Evolutionary conservation across 176 grass and related monocot genomes (phyloP).

Genomic region (Puya raimondii): DNA sequence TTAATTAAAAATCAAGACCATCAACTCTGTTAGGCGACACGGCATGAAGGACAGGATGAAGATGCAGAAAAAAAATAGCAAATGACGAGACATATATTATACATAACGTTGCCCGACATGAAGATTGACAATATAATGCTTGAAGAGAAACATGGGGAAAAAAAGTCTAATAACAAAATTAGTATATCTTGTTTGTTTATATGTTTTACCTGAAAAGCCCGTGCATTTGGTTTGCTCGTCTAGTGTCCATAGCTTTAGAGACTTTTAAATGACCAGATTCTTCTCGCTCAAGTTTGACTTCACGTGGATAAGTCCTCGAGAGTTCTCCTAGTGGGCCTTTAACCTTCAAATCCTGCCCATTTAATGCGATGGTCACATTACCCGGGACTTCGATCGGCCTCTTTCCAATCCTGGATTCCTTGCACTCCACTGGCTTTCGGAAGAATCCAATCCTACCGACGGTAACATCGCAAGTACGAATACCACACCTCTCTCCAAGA

Average conservation of each 20-base stretch:
- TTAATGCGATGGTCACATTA: constrained; percentile 74
- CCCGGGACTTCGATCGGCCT: constrained; percentile 65
- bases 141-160: constrained; percentile 11
- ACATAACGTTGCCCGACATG: background rate
- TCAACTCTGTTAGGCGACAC: too few species aligned
- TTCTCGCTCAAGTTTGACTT: constrained; percentile 68
- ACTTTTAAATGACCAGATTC: constrained; percentile 63
- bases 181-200: background rate
- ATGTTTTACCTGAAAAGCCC: constrained; percentile 86
- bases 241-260: constrained; percentile 62
- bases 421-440: constrained; percentile 68
- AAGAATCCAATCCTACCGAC: constrained; percentile 40
- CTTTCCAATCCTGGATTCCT: constrained; percentile 96
- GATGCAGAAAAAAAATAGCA: background rate
- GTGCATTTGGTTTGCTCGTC: constrained; percentile 84
- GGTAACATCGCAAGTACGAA: constrained; percentile 27
- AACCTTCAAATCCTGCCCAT: constrained; percentile 65
- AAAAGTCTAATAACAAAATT: constrained; percentile 1
- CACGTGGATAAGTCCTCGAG: constrained; percentile 59
- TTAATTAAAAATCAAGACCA: too few species aligned
- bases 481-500: constrained; percentile 33
- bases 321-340: constrained; percentile 85
- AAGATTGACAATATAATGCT: background rate
- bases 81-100: background rate
- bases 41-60: background rate